Conservation (phyloP, 2,329 filamentous ascomycete genomes). For the Arthroderma sp. region DNA sequence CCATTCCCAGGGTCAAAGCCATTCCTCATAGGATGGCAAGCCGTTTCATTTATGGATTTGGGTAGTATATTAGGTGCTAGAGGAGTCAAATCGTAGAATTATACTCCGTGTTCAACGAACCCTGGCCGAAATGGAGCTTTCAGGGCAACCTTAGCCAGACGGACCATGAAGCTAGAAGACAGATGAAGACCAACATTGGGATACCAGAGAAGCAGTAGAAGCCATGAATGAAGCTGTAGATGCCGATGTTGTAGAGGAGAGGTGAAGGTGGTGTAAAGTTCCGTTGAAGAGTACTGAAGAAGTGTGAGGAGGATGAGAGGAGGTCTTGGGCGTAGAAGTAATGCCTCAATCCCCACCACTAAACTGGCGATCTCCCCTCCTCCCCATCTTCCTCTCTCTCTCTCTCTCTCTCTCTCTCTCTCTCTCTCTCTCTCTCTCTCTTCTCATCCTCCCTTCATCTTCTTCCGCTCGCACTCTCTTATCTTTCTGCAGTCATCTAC, state of each 20-base stretch:
- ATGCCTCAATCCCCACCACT: conserved; percentile 2
- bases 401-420: neutral
- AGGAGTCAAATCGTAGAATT: neutral
- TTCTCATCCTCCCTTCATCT: neutral
- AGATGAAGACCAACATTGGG: neutral
- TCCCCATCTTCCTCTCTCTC: neutral
- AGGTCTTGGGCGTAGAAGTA: neutral
- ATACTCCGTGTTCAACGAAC: neutral
- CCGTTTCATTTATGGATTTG: neutral
- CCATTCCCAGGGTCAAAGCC: neutral
- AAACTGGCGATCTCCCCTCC: conserved; percentile 2
- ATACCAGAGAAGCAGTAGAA: too few species aligned
- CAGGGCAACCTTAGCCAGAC: neutral
- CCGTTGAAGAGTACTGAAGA: too few species aligned
- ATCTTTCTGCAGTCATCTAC: neutral
- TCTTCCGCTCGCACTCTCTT: neutral
- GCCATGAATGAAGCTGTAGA: neutral
- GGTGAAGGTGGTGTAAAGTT: too few species aligned
- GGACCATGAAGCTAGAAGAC: neutral
- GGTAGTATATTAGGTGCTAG: neutral
- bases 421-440: conserved; percentile 1
- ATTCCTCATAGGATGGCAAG: neutral
- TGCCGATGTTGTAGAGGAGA: neutral
- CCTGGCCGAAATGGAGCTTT: neutral
- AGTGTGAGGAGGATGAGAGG: neutral